A percentile compares a stretch with the other conserved stretches of the same genome.
Evolutionary conservation across 257 asterid genomes (phyloP).

Genomic region (Nicotiana attenuata): DNA sequence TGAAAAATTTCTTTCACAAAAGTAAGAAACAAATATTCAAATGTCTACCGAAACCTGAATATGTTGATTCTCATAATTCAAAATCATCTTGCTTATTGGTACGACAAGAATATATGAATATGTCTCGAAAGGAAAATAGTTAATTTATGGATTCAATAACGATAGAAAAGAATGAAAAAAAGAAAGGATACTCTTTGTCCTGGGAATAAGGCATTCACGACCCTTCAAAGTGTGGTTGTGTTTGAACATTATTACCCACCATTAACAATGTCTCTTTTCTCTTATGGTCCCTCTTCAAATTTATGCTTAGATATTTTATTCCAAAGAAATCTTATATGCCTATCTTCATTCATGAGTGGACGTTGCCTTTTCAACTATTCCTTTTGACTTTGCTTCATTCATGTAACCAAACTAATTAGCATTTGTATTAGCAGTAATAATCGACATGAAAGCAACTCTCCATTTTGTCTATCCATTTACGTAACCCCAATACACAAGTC

Average conservation of each 20-base stretch:
- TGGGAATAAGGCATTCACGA: background rate
- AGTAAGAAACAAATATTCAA: background rate
- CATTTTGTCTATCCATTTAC: background rate
- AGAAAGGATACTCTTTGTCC: background rate
- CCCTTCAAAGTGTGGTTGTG: conserved; percentile 4
- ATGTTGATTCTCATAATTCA: background rate
- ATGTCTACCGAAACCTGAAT: background rate
- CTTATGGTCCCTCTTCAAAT: background rate
- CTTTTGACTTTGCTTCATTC: background rate
- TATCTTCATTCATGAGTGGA: background rate
- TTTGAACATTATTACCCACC: background rate
- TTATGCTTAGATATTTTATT: conserved; percentile 8
- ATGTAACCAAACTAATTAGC: background rate
- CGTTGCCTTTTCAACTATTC: background rate
- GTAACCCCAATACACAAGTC: background rate
- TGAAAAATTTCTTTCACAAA: background rate
- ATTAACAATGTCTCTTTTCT: conserved; percentile 8
- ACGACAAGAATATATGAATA: background rate
- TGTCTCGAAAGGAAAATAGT: background rate
- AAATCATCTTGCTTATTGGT: background rate
- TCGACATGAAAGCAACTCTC: background rate
- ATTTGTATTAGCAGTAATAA: background rate
- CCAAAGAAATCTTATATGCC: background rate
- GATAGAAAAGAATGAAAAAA: background rate
- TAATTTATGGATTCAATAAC: background rate